phyloP scores from a whole-genome alignment of 495 filamentous ascomycete genomes.

The Rostrohypoxylon terebratum region DNA sequence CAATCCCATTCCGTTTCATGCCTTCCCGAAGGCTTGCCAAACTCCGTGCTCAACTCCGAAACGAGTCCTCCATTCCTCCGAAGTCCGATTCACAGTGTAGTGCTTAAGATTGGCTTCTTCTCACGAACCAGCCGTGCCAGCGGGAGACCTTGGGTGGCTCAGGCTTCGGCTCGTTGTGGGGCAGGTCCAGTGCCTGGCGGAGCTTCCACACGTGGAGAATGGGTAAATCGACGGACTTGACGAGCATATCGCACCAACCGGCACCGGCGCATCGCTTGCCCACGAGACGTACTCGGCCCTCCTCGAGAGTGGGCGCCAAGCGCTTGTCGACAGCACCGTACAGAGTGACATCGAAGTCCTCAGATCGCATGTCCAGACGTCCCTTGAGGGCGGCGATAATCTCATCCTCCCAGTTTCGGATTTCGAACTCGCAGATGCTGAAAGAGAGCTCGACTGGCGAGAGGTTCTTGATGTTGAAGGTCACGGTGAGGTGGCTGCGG shows the following conservation, averaged over 20 bases:
- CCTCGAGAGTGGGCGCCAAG: conserved; percentile 20
- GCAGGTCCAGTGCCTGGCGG: conserved; percentile 27
- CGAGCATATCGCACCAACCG: conserved; percentile 47
- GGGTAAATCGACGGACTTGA: conserved; percentile 45
- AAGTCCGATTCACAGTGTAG: neutral
- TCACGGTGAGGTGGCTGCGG: conserved; percentile 16
- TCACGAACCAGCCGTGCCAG: conserved; percentile 12
- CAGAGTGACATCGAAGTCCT: conserved; percentile 29
- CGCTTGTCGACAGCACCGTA: conserved; percentile 29
- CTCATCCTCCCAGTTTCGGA: conserved; percentile 33
- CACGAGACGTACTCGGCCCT: conserved; percentile 30
- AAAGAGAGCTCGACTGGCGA: conserved; percentile 49
- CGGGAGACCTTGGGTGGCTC: conserved; percentile 10
- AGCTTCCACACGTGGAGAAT: conserved; percentile 23
- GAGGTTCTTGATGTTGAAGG: conserved; percentile 44
- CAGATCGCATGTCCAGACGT: conserved; percentile 37
- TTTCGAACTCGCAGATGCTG: conserved; percentile 48
- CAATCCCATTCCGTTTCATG: neutral
- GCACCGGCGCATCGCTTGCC: conserved; percentile 39
- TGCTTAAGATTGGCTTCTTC: conserved; percentile 5
- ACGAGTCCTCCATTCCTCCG: neutral
- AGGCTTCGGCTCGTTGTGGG: neutral
- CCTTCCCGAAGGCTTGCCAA: neutral
- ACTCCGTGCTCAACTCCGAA: neutral
- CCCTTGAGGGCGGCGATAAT: conserved; percentile 47